A percentile compares a stretch with the other conserved stretches of the same genome.
Evolutionary conservation across 371 early-diverging fungal genomes (phyloP).

Genomic region (Furculomyces boomerangus): DNA sequence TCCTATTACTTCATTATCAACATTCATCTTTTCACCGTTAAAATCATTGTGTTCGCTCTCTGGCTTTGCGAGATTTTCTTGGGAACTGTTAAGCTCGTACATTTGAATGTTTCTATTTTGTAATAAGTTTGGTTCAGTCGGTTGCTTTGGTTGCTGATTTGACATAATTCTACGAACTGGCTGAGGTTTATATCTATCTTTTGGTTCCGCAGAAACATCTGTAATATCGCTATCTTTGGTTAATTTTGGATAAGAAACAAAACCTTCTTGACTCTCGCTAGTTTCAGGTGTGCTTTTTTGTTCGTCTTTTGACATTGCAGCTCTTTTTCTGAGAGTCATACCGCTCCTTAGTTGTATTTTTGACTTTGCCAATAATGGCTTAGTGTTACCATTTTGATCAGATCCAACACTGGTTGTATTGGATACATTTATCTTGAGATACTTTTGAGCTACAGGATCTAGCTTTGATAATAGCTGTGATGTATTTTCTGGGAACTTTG

Average conservation of each 20-base stretch:
- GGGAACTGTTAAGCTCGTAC: not conserved
- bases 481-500: slow-evolving; percentile 9
- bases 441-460: slow-evolving; percentile 14
- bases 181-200: not conserved
- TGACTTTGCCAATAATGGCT: not conserved
- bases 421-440: slow-evolving; percentile 11
- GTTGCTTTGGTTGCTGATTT: not conserved
- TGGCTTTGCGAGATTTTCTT: not conserved
- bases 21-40: not conserved
- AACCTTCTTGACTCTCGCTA: not conserved
- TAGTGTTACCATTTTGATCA: not conserved
- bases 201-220: not conserved
- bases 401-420: not conserved
- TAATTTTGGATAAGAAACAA: not conserved
- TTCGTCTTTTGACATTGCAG: not conserved
- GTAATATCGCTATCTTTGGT: not conserved
- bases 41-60: not conserved
- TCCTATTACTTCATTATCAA: not conserved
- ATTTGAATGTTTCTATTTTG: not conserved
- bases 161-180: not conserved
- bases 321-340: not conserved
- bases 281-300: not conserved
- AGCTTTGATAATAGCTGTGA: not conserved
- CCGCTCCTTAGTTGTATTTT: not conserved
- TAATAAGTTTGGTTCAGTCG: not conserved